phyloP scores from a whole-genome alignment of 1,284 basidiomycete species.

The Sporisorium iseilematis-ciliati region DNA sequence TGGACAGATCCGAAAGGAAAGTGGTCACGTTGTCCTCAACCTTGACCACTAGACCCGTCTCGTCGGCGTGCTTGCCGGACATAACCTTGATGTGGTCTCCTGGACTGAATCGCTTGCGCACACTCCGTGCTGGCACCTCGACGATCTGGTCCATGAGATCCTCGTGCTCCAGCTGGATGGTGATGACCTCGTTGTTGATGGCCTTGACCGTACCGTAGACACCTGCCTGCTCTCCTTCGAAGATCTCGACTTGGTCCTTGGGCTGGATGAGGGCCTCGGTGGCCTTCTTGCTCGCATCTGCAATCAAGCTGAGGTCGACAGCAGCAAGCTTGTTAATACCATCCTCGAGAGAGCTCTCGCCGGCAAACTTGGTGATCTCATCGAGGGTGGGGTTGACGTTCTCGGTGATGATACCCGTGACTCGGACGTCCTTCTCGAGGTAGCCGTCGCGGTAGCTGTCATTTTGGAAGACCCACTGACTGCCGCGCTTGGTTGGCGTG shows the following conservation, averaged over 20 bases:
- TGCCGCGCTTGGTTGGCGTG: slow-evolving; percentile 71
- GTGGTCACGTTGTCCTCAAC: slow-evolving; percentile 86
- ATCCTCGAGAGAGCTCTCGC: slow-evolving; percentile 67
- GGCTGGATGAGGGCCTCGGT: slow-evolving; percentile 92
- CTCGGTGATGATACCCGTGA: slow-evolving; percentile 83
- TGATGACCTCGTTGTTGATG: slow-evolving; percentile 87
- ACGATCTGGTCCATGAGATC: slow-evolving; percentile 84
- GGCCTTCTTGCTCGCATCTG: slow-evolving; percentile 86
- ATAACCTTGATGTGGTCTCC: slow-evolving; percentile 99
- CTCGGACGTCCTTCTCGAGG: slow-evolving; percentile 94
- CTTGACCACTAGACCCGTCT: slow-evolving; percentile 94
- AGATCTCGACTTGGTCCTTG: slow-evolving; percentile 96
- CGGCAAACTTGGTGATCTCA: slow-evolving; percentile 91
- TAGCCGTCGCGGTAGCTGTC: slow-evolving; percentile 96
- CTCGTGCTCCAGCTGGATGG: slow-evolving; percentile 79
- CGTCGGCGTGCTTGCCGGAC: slow-evolving; percentile 91
- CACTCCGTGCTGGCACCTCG: slow-evolving; percentile 87
- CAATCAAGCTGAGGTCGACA: slow-evolving; percentile 85
- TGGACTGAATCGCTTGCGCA: slow-evolving; percentile 93
- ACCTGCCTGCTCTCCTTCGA: slow-evolving; percentile 94
- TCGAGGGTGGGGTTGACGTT: slow-evolving; percentile 95
- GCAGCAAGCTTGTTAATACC: slow-evolving; percentile 57
- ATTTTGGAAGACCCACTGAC: slow-evolving; percentile 78
- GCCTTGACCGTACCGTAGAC: slow-evolving; percentile 91
- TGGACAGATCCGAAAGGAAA: slow-evolving; percentile 95